These are phyloP conservation scores for Zopfia rhizophila DNA, from an alignment of 2,329 filamentous ascomycete genomes.

Conservation along the genomic window DNA sequence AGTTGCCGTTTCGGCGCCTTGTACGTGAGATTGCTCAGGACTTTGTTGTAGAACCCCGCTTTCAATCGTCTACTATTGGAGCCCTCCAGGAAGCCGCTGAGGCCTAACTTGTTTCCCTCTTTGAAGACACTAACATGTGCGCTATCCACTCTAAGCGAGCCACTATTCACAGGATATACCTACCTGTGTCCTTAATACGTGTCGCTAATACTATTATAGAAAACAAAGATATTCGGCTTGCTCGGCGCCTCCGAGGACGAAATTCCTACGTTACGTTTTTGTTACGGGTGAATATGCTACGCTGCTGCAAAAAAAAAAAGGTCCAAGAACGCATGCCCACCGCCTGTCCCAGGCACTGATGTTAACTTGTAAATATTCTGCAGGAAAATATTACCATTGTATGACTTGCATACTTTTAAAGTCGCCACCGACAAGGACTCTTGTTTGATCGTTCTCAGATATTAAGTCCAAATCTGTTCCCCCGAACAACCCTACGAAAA, in stretches of 20 bases:
- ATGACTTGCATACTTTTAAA: too few species aligned
- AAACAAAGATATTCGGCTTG: conserved; percentile 97
- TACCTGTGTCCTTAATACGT: conserved; percentile 5
- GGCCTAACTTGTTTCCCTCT: conserved; percentile 94
- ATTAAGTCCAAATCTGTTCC: too few species aligned
- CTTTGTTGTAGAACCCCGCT: conserved; percentile 78
- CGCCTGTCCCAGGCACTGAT: too few species aligned
- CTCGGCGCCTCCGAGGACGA: conserved; percentile 68
- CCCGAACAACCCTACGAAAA: too few species aligned
- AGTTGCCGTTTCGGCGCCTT: conserved; percentile 82
- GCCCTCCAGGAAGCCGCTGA: conserved; percentile 96
- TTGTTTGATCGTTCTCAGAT: too few species aligned
- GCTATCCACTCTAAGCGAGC: conserved; percentile 97
- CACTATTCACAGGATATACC: conserved; percentile 70
- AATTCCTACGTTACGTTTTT: too few species aligned
- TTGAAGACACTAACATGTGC: conserved; percentile 95
- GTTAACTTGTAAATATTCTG: too few species aligned
- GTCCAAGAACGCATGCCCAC: too few species aligned
- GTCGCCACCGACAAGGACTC: too few species aligned
- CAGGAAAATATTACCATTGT: too few species aligned
- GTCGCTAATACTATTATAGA: conserved; percentile 61
- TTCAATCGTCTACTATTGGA: conserved; percentile 95
- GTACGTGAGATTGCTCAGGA: conserved; percentile 79
- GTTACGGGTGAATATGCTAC: too few species aligned
- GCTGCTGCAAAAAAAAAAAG: too few species aligned